These are phyloP conservation scores for Crithidia expoeki DNA, from an alignment of 208 protist genomes.

Conservation along the genomic window DNA sequence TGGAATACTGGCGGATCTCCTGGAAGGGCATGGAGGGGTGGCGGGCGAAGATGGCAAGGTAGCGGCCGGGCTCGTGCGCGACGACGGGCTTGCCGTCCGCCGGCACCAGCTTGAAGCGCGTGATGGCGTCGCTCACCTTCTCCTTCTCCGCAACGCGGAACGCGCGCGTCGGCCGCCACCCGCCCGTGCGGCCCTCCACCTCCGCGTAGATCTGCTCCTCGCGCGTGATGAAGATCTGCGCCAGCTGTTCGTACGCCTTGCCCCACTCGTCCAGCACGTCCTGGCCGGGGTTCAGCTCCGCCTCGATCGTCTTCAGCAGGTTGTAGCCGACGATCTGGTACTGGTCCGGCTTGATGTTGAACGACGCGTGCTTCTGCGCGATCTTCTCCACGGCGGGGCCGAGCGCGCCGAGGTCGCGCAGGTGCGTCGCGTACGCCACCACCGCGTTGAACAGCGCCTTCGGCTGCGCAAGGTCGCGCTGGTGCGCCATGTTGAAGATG, in stretches of 20 bases:
- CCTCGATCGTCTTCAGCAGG: conserved; percentile 56
- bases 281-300: conserved; percentile 40
- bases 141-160: conserved; percentile 48
- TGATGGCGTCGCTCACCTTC: conserved; percentile 43
- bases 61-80: no score
- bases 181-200: conserved; percentile 24
- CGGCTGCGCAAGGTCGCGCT: conserved; percentile 41
- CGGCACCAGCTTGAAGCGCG: conserved; percentile 41
- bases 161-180: conserved; percentile 33
- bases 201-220: conserved; percentile 48
- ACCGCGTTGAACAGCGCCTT: conserved; percentile 53
- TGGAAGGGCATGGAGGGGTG: no score
- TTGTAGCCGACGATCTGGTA: conserved; percentile 55
- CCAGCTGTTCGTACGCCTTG: conserved; percentile 52
- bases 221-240: conserved; percentile 41
- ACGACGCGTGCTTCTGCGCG: conserved; percentile 49
- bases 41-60: no score
- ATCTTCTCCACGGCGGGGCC: conserved; percentile 47
- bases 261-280: conserved; percentile 50
- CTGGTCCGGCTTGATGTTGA: conserved; percentile 41
- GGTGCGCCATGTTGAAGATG: conserved; percentile 52
- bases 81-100: conserved; percentile 36
- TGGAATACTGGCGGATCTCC: conserved; percentile 58
- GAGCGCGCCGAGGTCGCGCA: conserved; percentile 40
- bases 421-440: conserved; percentile 48